Conservation (phyloP, 23 red algal species). For the Gracilaria caudata region DNA sequence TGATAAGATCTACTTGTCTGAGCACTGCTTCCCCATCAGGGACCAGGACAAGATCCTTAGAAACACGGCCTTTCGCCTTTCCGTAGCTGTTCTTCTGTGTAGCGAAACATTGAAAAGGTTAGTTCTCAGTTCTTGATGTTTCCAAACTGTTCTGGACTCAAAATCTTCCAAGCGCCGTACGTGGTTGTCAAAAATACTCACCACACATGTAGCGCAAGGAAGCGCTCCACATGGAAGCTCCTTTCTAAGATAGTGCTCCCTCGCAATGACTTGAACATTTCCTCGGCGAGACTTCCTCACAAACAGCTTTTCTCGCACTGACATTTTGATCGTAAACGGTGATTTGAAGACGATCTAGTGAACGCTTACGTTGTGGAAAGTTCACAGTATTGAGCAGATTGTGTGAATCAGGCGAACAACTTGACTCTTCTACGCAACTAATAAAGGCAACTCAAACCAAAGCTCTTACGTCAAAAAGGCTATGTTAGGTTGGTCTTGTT, state of each 20-base stretch:
- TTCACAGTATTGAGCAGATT: background rate
- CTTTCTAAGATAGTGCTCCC: constrained; percentile 94
- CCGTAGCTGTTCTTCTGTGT: constrained; percentile 33
- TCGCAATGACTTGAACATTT: constrained; percentile 75
- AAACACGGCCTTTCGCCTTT: constrained; percentile 40
- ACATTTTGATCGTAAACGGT: constrained; percentile 29
- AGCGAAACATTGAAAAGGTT: background rate
- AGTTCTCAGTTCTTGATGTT: background rate
- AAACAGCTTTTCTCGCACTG: constrained; percentile 80
- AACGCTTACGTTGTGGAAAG: background rate
- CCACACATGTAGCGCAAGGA: constrained; percentile 45
- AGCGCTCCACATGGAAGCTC: constrained; percentile 81
- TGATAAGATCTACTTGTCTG: constrained; percentile 70
- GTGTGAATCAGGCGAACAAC: no score
- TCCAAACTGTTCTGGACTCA: background rate
- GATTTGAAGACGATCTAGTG: background rate
- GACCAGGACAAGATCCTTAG: constrained; percentile 35
- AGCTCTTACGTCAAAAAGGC: no score
- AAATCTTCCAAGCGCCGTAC: no score
- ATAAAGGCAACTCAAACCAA: no score
- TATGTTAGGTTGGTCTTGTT: no score
- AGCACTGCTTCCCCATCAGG: constrained; percentile 75
- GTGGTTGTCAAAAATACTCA: background rate
- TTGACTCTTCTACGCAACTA: no score
- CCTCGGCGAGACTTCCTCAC: constrained; percentile 72